Evolutionary conservation across 2,329 filamentous ascomycete species (phyloP).

Genomic region (Raffaelea albimanens): DNA sequence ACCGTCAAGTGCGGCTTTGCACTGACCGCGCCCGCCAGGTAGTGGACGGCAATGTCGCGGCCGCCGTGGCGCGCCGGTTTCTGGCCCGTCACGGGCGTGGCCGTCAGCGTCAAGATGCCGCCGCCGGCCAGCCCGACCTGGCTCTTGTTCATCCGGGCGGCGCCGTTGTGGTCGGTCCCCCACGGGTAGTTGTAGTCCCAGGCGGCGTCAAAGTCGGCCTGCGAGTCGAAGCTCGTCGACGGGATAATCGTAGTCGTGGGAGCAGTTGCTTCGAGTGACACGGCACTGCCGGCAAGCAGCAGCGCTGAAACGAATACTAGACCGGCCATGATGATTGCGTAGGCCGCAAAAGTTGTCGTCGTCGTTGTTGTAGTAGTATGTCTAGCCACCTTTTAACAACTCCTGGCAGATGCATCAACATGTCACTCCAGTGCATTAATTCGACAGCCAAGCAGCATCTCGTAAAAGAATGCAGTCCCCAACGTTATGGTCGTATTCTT

Average conservation of each 20-base stretch:
- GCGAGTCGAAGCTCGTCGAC: conserved; percentile 26
- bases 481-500: too few species aligned
- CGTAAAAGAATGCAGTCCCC: too few species aligned
- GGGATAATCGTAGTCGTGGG: conserved; percentile 28
- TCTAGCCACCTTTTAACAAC: too few species aligned
- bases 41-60: conserved; percentile 35
- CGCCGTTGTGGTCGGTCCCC: conserved; percentile 49
- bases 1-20: conserved; percentile 31
- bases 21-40: conserved; percentile 36
- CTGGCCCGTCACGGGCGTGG: conserved; percentile 32
- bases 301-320: too few species aligned
- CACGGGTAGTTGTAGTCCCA: conserved; percentile 47
- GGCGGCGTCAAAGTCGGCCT: conserved; percentile 28
- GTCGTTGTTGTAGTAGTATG: too few species aligned
- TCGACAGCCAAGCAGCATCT: too few species aligned
- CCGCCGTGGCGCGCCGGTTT: conserved; percentile 26
- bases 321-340: too few species aligned
- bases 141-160: conserved; percentile 40
- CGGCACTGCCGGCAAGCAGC: too few species aligned
- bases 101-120: conserved; percentile 32
- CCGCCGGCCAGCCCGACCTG: conserved; percentile 28
- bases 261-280: background rate
- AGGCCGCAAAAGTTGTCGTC: too few species aligned
- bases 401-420: too few species aligned
- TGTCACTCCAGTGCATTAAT: too few species aligned